phyloP scores from a whole-genome alignment of 768 basidiomycete genomes.

The Phanerochaete carnosa region DNA sequence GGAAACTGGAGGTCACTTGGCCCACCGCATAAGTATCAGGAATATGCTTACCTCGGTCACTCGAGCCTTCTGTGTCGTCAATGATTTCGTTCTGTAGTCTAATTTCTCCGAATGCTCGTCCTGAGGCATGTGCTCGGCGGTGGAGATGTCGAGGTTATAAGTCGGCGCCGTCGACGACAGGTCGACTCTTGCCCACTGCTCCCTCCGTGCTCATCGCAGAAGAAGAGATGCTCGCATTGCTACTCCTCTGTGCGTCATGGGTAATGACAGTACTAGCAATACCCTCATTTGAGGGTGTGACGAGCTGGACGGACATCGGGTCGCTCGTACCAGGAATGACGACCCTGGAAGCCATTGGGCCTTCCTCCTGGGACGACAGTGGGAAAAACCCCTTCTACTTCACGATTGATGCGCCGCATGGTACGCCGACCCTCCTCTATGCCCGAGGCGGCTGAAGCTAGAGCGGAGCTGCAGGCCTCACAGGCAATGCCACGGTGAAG shows the following conservation, averaged over 20 bases:
- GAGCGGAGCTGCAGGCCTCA: conserved; percentile 30
- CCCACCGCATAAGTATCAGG: background rate
- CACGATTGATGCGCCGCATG: conserved; percentile 18
- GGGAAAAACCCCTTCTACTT: conserved; percentile 15
- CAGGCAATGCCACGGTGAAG: conserved; percentile 46
- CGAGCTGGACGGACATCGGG: conserved; percentile 18
- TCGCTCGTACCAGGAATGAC: conserved; percentile 24
- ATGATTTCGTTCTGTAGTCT: background rate
- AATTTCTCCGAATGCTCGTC: conserved; percentile 4
- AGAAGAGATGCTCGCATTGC: conserved; percentile 6
- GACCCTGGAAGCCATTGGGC: conserved; percentile 19
- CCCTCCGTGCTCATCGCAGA: conserved; percentile 8
- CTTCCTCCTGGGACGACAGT: background rate
- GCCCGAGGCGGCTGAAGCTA: background rate
- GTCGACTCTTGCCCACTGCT: background rate
- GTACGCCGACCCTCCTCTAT: conserved; percentile 7
- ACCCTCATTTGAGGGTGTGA: conserved; percentile 22
- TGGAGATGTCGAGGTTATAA: conserved; percentile 7
- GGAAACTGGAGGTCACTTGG: conserved; percentile 1
- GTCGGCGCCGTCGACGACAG: background rate
- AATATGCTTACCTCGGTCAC: background rate
- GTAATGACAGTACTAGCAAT: conserved; percentile 9
- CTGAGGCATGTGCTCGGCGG: background rate
- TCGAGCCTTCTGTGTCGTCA: conserved; percentile 7
- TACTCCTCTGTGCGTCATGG: conserved; percentile 5